A percentile compares a stretch with the other conserved stretches of the same genome.
These are phyloP conservation scores for Theileria orientalis DNA, from an alignment of 169 alveolate species.

Conservation along the genomic window DNA sequence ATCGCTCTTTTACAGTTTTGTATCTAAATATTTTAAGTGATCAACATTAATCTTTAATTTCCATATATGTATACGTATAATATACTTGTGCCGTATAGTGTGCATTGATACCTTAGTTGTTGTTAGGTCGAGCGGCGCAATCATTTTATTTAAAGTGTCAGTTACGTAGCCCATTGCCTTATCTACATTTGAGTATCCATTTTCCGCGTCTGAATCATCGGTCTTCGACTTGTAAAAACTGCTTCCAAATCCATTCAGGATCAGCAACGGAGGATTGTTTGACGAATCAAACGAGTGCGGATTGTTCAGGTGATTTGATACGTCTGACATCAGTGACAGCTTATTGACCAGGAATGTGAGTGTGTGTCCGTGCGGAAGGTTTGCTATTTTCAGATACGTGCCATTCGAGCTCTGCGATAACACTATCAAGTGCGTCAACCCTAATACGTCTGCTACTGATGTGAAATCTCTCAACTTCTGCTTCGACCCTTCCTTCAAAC, in stretches of 20 bases:
- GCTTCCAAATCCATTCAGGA: constrained; percentile 42
- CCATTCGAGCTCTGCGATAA: constrained; percentile 38
- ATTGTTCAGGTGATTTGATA: constrained; percentile 31
- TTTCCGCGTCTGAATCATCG: background rate
- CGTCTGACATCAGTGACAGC: constrained; percentile 43
- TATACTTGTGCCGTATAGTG: too few species aligned
- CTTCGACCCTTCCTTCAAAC: constrained; percentile 33
- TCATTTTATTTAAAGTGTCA: constrained; percentile 26
- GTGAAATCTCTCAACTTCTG: constrained; percentile 61
- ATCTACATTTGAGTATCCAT: constrained; percentile 16
- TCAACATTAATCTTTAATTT: background rate
- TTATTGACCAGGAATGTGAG: constrained; percentile 42
- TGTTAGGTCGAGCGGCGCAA: constrained; percentile 44
- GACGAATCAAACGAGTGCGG: constrained; percentile 46
- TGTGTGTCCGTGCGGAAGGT: constrained; percentile 56
- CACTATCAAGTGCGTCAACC: constrained; percentile 48
- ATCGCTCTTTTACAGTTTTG: constrained; percentile 52
- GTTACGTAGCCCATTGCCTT: constrained; percentile 37
- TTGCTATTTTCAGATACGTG: constrained; percentile 49
- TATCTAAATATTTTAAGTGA: background rate
- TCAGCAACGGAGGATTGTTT: constrained; percentile 40
- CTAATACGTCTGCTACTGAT: constrained; percentile 39
- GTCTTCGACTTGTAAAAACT: background rate
- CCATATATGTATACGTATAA: too few species aligned
- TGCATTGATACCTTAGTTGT: constrained; percentile 50